Conservation (phyloP, 139 green algal species). For the Chlorella vulgaris region DNA sequence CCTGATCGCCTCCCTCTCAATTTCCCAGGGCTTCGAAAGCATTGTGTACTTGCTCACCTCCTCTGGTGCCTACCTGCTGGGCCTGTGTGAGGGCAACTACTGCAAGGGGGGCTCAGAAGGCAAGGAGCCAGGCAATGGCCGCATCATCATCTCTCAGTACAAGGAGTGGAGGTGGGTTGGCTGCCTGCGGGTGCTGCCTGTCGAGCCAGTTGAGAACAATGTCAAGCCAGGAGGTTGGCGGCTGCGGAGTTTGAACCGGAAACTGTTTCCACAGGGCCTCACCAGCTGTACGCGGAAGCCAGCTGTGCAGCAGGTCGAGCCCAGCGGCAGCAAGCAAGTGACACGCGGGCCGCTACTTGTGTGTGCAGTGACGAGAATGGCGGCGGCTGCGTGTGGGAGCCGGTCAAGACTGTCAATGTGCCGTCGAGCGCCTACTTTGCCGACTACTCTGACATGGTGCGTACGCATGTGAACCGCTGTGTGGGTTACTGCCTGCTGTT, state of each 20-base stretch:
- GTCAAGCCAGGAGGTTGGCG: too few species aligned
- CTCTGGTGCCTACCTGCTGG: conserved; percentile 42
- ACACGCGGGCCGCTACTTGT: too few species aligned
- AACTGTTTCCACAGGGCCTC: too few species aligned
- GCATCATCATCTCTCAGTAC: conserved; percentile 35
- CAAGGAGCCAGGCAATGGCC: conserved; percentile 43
- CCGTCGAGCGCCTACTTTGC: conserved; percentile 36
- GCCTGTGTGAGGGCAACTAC: conserved; percentile 58
- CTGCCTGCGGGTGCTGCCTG: background rate
- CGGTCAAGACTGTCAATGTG: conserved; percentile 28
- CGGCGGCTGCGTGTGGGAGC: conserved; percentile 42
- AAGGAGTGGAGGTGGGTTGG: background rate
- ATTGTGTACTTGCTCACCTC: background rate
- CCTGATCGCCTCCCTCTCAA: background rate
- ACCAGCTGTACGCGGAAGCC: too few species aligned
- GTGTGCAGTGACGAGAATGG: too few species aligned
- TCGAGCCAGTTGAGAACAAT: background rate
- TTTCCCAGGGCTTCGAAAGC: conserved; percentile 8
- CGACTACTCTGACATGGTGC: conserved; percentile 48
- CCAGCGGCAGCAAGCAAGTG: too few species aligned
- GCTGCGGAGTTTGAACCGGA: too few species aligned
- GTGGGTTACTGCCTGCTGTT: background rate
- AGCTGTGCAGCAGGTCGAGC: too few species aligned
- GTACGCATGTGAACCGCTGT: background rate
- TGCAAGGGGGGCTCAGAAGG: conserved; percentile 43